These are phyloP conservation scores for Globisporangium megalacanthum DNA, from an alignment of 352 stramenopile species.

Conservation along the genomic window DNA sequence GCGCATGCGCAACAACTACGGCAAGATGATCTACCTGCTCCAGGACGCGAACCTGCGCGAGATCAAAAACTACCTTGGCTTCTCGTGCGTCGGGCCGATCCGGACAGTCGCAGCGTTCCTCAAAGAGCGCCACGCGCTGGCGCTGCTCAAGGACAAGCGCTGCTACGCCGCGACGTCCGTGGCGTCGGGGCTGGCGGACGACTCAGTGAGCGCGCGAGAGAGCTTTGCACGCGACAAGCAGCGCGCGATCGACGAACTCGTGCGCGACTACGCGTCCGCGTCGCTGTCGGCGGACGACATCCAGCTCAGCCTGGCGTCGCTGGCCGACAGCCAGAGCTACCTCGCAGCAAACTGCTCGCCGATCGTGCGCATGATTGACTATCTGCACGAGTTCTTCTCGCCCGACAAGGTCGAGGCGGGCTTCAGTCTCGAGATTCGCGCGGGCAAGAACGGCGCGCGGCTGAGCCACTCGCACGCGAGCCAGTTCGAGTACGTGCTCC, in stretches of 20 bases:
- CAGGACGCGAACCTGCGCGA: slow-evolving; percentile 87
- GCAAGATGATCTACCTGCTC: slow-evolving; percentile 94
- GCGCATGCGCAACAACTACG: slow-evolving; percentile 96
- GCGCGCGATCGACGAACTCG: slow-evolving; percentile 19
- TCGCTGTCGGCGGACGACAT: slow-evolving; percentile 52
- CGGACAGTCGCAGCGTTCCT: slow-evolving; percentile 90
- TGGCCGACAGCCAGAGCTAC: slow-evolving; percentile 56
- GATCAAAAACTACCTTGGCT: slow-evolving; percentile 82
- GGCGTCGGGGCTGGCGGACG: slow-evolving; percentile 6
- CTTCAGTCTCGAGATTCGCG: slow-evolving; percentile 54
- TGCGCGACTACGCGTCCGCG: slow-evolving; percentile 40
- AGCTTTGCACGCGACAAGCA: slow-evolving; percentile 16
- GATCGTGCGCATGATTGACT: slow-evolving; percentile 62
- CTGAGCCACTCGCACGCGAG: slow-evolving; percentile 93
- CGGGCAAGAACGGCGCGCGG: slow-evolving; percentile 88
- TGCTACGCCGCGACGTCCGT: slow-evolving; percentile 76
- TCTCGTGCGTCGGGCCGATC: slow-evolving; percentile 78
- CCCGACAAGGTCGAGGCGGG: slow-evolving; percentile 60
- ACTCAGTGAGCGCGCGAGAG: slow-evolving; percentile 7
- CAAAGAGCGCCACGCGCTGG: slow-evolving; percentile 56
- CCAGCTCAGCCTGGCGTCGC: slow-evolving; percentile 39
- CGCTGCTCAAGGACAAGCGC: slow-evolving; percentile 75
- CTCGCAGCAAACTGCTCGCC: slow-evolving; percentile 48
- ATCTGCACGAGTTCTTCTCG: slow-evolving; percentile 76
- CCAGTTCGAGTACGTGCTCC: slow-evolving; percentile 96